These are phyloP conservation scores for Neurospora tetraspora DNA, from an alignment of 495 filamentous ascomycete genomes.

Conservation along the genomic window DNA sequence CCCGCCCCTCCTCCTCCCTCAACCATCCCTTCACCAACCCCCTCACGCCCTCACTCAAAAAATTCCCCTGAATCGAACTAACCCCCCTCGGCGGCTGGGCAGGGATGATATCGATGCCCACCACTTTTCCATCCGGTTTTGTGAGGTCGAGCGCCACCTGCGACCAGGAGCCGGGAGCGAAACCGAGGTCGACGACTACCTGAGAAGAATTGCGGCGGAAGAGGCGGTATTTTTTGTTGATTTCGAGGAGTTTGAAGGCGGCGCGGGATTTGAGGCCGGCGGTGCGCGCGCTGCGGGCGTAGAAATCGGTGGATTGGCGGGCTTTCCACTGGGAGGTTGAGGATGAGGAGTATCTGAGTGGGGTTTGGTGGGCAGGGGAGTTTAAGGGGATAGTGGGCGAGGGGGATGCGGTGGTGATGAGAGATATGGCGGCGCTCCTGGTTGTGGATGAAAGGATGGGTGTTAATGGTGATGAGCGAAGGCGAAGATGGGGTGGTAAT, in stretches of 20 bases:
- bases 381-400: conserved; percentile 9
- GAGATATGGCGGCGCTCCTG: background rate
- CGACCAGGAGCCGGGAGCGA: conserved; percentile 90
- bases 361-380: conserved; percentile 10
- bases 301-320: conserved; percentile 63
- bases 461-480: background rate
- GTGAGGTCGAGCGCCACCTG: conserved; percentile 85
- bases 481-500: background rate
- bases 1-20: conserved; percentile 43
- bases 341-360: conserved; percentile 28
- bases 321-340: conserved; percentile 75
- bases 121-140: conserved; percentile 61
- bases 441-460: background rate
- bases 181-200: conserved; percentile 87
- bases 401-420: background rate
- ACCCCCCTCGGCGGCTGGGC: conserved; percentile 82
- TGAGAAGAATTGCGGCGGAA: conserved; percentile 56
- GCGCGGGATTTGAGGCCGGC: conserved; percentile 78
- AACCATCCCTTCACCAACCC: conserved; percentile 66
- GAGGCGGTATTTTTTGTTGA: conserved; percentile 69
- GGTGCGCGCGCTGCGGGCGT: conserved; percentile 59
- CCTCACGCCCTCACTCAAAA: conserved; percentile 61
- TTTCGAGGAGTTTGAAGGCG: conserved; percentile 85
- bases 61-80: conserved; percentile 89
- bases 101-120: conserved; percentile 91